Evolutionary conservation across 106 monocot species (phyloP), one percentile per base, ranked within the genome.

Genomic region (Acanthochlamys bracteata): DNA sequence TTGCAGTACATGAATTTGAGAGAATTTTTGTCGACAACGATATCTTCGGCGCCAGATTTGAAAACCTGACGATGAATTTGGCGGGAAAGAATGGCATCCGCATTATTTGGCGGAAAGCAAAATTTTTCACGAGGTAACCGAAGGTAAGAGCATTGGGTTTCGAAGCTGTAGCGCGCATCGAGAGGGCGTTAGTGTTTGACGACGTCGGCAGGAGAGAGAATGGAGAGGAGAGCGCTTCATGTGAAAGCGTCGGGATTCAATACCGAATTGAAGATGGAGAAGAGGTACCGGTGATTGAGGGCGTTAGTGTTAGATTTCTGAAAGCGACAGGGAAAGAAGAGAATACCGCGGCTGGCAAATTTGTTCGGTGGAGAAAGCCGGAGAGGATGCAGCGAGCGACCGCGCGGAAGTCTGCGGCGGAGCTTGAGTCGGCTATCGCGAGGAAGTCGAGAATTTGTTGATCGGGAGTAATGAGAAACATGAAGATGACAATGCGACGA

Each of bases 1-100:
- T 40, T 42, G 45, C 76, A 84, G 63, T 84, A 89, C 89, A 82
- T 69, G 0, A 51, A 64, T 63, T 79, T 59, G 25, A 89, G 45
- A 7, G 89, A 82, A 61, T 89, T 89, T 63, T 69, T 84, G 17
- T 84, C 74, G 4, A 84, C 79, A 11, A 74, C 13, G n/a, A 59
- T 53, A 3, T 69, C 65, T 68, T 69, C 76, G 0, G 39, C 69
- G 16, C 89, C 84, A 47, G 76, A 77, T 39, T 79, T 89, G 20
- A 72, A 16, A 58, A 81, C 74, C 47, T 89, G 84, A 10, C 79
- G 78, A 59, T 89, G 89, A 4, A 74, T 66, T 76, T 70, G 49
- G 49, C 49, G 49, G 49, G 15, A 49, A 17, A 49, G 15, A 49
- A 14, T 4, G 2, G 45, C 57, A 23, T 66, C 25, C 23, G 66